Evolutionary conservation across 202 grass and related monocot genomes (phyloP), one percentile per base, ranked within the genome.

Genomic region (Panicum hallii): DNA sequence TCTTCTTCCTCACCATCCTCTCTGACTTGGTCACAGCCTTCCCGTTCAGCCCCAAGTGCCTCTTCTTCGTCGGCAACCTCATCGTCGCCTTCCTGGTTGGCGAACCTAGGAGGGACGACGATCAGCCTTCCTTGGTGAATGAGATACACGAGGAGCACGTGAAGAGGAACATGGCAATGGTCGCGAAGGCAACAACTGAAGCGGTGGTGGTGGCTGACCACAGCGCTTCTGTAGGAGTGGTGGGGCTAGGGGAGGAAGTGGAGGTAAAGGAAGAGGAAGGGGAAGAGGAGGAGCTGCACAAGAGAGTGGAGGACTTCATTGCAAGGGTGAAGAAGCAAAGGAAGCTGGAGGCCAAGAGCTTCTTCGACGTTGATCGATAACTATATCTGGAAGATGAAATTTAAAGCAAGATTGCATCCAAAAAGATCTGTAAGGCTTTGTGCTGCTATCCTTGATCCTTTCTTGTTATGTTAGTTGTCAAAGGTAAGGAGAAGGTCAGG

Each of bases 261-360:
- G 82, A 20, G 6, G 82, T 32, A 19, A 40, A 70, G 36, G 90
- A 89, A 32, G 89, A 72, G 47, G 87, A 82, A 60, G 78, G 44
- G 54, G 82, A 67, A 65, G 82, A 80, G 30, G 85, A 88, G 32
- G 91, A 97, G 57, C 90, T 96, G 83, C 79, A 97, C 82, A 86
- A 87, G 89, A 96, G 92, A 90, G 93, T 95, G 67, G 93, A 94
- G 16, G 90, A 99, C 76, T 99, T 94, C 83, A 97, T 99, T 74
- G 93, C 97, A 74, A 97, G 84, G 88, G 91, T 99, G 44, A 99
- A 92, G 84, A 90, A 70, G 80, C 88, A 99, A 61, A 92, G 97
- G 85, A 94, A 84, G 82, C 54, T 83, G 52, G 97, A 99, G 77
- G 88, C 77, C 47, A 97, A 88, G 74, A 90, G 81, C 78, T 89